Base-by-base conservation (phyloP, 352 stramenopile genomes). In the Phytophthora sp. region DNA sequence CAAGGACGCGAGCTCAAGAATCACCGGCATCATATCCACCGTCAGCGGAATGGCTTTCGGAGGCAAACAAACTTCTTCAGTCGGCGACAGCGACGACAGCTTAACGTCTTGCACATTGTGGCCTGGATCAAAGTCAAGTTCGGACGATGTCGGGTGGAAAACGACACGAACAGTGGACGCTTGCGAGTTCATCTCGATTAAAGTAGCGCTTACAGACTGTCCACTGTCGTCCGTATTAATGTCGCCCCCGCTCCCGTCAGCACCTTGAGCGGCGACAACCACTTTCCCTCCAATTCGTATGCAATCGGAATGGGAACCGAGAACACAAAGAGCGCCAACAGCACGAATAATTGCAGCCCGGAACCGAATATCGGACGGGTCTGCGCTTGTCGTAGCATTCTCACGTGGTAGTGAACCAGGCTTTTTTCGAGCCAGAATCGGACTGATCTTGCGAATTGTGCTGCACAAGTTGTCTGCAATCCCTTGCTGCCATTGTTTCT, bases 71-170 rank as follows among this genome's bases (percentile, higher is more conserved):
- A 96, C 82, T 73, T 94, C 86, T 79, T 96, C 88, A 13, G 84
- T 79, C 0, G 88, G 88, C 1, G 86, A 89, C 4, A 96, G 36
- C 9, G 74, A 80, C 2, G 81, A 76, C 5, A 93, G 47, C 6
- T 75, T 79, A 6, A 96, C 85, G 70, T 93, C 82, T 75, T 96
- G 88, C 9, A 95, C 78, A 46, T 96, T 95, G 56, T 94, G 85
- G 15, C 74, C 82, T 23, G 85, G 87, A 60, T 95, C 80, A 3
- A 89, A 93, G 36, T 89, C 73, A 24, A 81, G 33, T 35, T 75
- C 79, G 2, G 78, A 84, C 0, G 81, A 88, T 1, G 72, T 66
- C 15, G 68, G 71, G 27, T 93, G 82, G 33, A 96, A 94, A 6
- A 93, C 82, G 21, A 96, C 88, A 21, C 86, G 86, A 44, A 89